Evolutionary conservation across 2,329 filamentous ascomycete species (phyloP), one percentile per base, ranked within the genome.

Genomic region (Beauveria asiatica): DNA sequence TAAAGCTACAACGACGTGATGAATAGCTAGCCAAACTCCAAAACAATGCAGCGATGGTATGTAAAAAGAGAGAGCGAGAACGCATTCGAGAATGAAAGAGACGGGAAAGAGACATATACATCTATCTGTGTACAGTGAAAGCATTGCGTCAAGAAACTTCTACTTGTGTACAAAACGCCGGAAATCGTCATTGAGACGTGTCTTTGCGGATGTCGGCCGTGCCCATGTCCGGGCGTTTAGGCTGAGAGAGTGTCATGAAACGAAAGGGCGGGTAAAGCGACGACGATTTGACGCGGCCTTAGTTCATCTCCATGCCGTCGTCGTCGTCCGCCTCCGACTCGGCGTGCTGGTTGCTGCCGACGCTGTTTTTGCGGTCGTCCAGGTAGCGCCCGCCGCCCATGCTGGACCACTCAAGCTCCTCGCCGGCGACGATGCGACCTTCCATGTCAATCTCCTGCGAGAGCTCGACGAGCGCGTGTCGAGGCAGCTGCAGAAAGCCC

Each of bases 391-490:
- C 49, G 23, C n/a, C 44, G 13, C 78, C 77, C 67, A 68, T 78
- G 76, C 46, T 76, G 68, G 62, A 79, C 82, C 65, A 83, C 67
- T 83, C 80, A 17, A 95, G 78, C 71, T 97, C 92, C 64, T 96
- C 90, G 48, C 93, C 93, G 57, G 89, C 89, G 6, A 97, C 82
- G 7, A 99, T 88, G 27, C 93, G 83, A n/a, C 92, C 92, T 69
- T 97, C 94, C 67, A 87, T 88, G 72, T 97, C 92, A 48, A 96
- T 89, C 70, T 96, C 92, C 73, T 96, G 91, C 59, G 90, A 96
- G 10, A 99, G 82, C 69, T 97, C 93, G 60, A 97, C 88, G 61
- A 99, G 80, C 23, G 90, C 89, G 57, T 83, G 78, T 59, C 90
- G 87, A 60, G 88, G 90, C 41, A 99, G 79, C 54, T 84, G 86